Evolutionary conservation across 768 basidiomycete genomes (phyloP), one percentile per base, ranked within the genome.

Genomic region (Hortiboletus flavorubellus): DNA sequence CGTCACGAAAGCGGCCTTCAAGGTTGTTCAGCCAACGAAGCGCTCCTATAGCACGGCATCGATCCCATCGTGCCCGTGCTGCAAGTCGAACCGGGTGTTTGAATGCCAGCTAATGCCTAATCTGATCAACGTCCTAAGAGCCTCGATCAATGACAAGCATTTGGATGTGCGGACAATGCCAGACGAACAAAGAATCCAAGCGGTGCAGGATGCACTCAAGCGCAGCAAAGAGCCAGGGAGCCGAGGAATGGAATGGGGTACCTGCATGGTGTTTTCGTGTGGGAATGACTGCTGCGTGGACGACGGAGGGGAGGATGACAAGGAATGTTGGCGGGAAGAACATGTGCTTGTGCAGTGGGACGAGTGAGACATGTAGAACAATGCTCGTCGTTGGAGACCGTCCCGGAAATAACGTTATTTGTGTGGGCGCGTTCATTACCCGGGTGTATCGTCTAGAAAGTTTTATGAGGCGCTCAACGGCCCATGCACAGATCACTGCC

Each of bases 101-200:
- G 96, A 98, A 69, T 89, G 89, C 63, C 96, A 98, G 69, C 77
- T 98, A 50, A 96, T 95, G 85, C 96, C 96, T 2, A 92, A 93
- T 66, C 74, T 98, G 49, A 93, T 98, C 68, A 90, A 90, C 49
- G 73, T 91, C 14, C 75, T 97, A 14, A 75, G 78, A 48, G 66
- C 68, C 59, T 67, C 61, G 38, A 41, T 46, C 18, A 55, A 56
- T 35, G 64, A 64, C 46, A 60, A 61, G 37, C 54, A 59, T 33
- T 40, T 62, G 26, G 68, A 63, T 49, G 57, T 55, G 45, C 71
- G 67, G 59, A 75, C 74, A 43, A 55, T 78, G 65, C 80, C 82
- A 8, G 89, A 91, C 43, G 87, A 84, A 64, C 85, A 91, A 68
- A 76, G 90, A 63, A 78, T 82, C 59, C 80, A 80, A 60, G 80